These are phyloP conservation scores for Tylopilus intermedius DNA, from an alignment of 768 basidiomycete species.

Conservation along the genomic window DNA sequence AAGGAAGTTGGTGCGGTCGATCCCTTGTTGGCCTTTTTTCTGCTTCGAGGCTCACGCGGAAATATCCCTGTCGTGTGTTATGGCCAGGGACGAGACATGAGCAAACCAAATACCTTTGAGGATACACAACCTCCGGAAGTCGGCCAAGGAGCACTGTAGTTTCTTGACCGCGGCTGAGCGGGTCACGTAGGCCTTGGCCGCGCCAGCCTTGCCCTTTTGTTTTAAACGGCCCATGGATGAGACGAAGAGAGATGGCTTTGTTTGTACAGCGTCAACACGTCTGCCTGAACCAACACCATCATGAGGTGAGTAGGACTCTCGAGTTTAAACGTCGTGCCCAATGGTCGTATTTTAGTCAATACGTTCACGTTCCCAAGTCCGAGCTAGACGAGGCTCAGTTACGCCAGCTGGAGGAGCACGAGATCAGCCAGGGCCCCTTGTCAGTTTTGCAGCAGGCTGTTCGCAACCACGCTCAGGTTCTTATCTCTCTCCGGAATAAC, in stretches of 20 bases:
- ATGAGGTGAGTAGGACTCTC: conserved; percentile 29
- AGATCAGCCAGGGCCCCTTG: conserved; percentile 96
- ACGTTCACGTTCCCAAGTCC: conserved; percentile 92
- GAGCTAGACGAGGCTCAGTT: conserved; percentile 97
- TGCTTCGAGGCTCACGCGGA: conserved; percentile 89
- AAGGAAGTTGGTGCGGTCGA: conserved; percentile 96
- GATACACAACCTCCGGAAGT: conserved; percentile 95
- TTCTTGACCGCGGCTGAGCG: conserved; percentile 90
- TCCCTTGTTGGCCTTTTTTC: conserved; percentile 94
- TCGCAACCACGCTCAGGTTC: conserved; percentile 94
- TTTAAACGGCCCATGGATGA: conserved; percentile 66
- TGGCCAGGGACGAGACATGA: background rate
- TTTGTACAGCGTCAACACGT: conserved; percentile 31
- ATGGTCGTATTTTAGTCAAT: conserved; percentile 60
- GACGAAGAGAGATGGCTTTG: conserved; percentile 15
- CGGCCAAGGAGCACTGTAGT: conserved; percentile 92
- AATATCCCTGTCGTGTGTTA: conserved; percentile 70
- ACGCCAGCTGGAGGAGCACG: conserved; percentile 93
- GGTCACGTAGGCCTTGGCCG: conserved; percentile 88
- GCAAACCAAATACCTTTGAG: conserved; percentile 69
- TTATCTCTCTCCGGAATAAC: conserved; percentile 96
- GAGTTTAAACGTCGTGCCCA: conserved; percentile 8
- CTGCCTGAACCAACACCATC: conserved; percentile 9
- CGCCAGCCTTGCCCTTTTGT: conserved; percentile 85
- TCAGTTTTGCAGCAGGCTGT: conserved; percentile 97